Base-by-base conservation (phyloP, 768 basidiomycete species). In the Kwoniella heveanensis region DNA sequence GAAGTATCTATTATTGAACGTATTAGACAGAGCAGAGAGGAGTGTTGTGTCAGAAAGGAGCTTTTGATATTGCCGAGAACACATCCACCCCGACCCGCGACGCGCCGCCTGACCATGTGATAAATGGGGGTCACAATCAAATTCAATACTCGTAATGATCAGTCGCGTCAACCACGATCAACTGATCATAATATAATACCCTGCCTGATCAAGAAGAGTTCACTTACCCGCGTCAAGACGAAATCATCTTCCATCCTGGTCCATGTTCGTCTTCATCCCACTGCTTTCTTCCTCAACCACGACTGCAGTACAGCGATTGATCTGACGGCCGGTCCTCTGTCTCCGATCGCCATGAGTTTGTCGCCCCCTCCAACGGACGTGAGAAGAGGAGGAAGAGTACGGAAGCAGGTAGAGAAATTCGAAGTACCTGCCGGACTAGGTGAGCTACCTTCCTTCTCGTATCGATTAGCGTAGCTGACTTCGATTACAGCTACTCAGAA, bases 341-440 rank as follows among this genome's bases (percentile, higher is more conserved):
- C 26, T 27, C 25, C 39, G 21, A 50, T 10, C 57, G 29, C 32
- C 55, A 64, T 64, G 62, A 57, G 55, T 26, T 55, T 52, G 21
- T 48, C 62, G 24, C 44, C 62, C 9, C 62, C 62, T 10, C 60
- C 60, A 54, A 17, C 47, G 2, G 58, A 60, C 22, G 36, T 22
- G 7, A 59, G 75, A 51, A 62, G 73, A 66, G 69, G 70, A 3
- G 62, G 62, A 24, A 61, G 75, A 51, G 65, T 47, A 13, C 55
- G 73, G 25, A 77, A 74, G 59, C 60, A 66, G 29, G 69, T 74
- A 6, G 62, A 77, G 54, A 62, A 61, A 30, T 77, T 70, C 47
- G 67, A 68, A 24, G 62, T 62, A 17, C 39, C 39, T 47, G n/a
- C 26, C 5, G 55, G 29, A 27, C 53, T 47, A 9, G 60, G 74